A percentile compares a stretch with the other conserved stretches of the same genome.
Evolutionary conservation across 768 basidiomycete species (phyloP).

Genomic region (Boletus patriciae): DNA sequence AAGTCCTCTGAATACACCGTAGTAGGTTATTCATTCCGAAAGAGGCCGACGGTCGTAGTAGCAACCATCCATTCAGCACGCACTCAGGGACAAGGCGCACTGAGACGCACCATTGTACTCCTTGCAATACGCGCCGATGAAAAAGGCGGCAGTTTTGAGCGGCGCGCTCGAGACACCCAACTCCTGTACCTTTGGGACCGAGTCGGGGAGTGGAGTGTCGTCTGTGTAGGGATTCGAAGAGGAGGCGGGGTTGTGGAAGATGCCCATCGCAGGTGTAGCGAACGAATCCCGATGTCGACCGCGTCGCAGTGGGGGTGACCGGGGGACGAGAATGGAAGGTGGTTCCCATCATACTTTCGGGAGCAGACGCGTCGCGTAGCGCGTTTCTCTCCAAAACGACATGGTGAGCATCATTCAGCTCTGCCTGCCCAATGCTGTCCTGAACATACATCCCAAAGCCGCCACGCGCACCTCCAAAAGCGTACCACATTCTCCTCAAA

Average conservation of each 20-base stretch:
- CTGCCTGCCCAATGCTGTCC: not conserved
- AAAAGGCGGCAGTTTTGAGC: constrained; percentile 94
- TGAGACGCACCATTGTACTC: constrained; percentile 86
- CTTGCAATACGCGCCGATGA: constrained; percentile 94
- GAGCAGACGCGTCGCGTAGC: not conserved
- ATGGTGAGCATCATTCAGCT: constrained; percentile 20
- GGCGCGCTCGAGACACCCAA: constrained; percentile 89
- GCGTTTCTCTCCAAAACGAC: not conserved
- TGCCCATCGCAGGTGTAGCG: constrained; percentile 46
- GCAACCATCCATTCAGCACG: constrained; percentile 11
- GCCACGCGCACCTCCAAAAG: constrained; percentile 54
- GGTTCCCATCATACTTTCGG: constrained; percentile 18
- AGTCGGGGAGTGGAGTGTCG: constrained; percentile 61
- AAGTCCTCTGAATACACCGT: constrained; percentile 66
- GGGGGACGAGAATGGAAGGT: constrained; percentile 24
- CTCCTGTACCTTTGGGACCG: constrained; percentile 80
- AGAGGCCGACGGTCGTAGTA: not conserved
- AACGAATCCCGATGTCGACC: not conserved
- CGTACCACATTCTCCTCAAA: constrained; percentile 68
- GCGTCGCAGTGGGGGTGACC: constrained; percentile 20
- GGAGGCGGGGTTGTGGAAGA: constrained; percentile 49
- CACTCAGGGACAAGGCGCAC: not conserved
- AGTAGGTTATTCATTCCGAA: not conserved
- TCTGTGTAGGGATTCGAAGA: constrained; percentile 56
- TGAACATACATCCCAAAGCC: constrained; percentile 39